Evolutionary conservation across 352 stramenopile species (phyloP).

Genomic region (Saprolegnia diclina): DNA sequence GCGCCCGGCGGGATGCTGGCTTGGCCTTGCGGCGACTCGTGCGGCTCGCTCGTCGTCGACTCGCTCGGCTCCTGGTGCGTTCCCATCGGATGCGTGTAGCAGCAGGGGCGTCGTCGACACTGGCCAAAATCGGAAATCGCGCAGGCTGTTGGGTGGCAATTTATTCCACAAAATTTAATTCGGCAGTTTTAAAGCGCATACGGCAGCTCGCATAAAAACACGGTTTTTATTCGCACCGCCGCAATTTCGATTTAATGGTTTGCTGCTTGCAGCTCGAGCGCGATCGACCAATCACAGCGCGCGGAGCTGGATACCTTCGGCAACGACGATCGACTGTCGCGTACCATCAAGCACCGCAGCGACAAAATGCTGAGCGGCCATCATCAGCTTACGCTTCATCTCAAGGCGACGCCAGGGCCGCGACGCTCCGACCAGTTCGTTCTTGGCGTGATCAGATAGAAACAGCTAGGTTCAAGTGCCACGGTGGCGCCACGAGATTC

Average conservation of each 20-base stretch:
- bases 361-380: no score
- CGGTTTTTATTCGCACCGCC: background rate
- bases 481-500: no score
- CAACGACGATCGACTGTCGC: background rate
- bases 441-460: no score
- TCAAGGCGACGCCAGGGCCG: no score
- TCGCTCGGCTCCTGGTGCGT: constrained; percentile 22
- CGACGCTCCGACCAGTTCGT: no score
- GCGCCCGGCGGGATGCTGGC: constrained; percentile 12
- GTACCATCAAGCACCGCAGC: background rate
- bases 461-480: no score
- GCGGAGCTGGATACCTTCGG: background rate
- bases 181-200: background rate
- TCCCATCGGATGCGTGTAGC: constrained; percentile 3
- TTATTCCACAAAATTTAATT: constrained; percentile 3
- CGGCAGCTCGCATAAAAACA: constrained; percentile 6
- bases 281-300: background rate
- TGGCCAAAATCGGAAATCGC: constrained; percentile 3
- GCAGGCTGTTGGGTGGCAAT: background rate
- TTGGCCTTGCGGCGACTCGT: background rate
- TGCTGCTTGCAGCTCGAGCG: background rate
- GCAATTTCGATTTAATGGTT: background rate
- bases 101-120: background rate
- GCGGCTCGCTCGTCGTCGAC: background rate
- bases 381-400: no score